Conservation (phyloP, 208 protist species). For the Trypanosoma vivax region DNA sequence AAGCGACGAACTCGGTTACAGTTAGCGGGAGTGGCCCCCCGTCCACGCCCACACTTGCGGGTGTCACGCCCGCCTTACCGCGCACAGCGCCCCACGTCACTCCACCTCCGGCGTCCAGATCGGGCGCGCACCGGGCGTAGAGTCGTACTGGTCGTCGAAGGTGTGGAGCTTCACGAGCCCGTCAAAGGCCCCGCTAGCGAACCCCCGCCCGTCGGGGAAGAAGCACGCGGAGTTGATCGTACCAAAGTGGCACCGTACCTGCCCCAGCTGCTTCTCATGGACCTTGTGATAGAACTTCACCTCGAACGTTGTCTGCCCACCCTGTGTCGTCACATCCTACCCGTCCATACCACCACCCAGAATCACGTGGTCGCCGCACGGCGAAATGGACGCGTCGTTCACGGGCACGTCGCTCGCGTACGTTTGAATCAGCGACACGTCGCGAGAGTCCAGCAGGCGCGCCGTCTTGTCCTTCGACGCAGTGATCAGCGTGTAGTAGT, state of each 20-base stretch:
- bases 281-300: conserved; percentile 96
- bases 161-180: conserved; percentile 94
- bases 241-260: conserved; percentile 97
- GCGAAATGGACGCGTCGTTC: conserved; percentile 95
- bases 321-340: conserved; percentile 90
- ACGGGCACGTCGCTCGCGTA: conserved; percentile 95
- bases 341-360: conserved; percentile 97
- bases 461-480: conserved; percentile 92
- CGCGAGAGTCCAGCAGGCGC: conserved; percentile 92
- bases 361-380: conserved; percentile 86
- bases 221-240: conserved; percentile 96
- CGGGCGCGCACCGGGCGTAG: conserved; percentile 48
- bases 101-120: conserved; percentile 41
- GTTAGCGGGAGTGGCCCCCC: too few relatives aligned
- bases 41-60: not conserved
- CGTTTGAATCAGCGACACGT: conserved; percentile 89
- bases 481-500: conserved; percentile 91
- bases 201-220: conserved; percentile 92
- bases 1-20: too few relatives aligned
- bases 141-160: conserved; percentile 92
- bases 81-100: not conserved
- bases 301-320: conserved; percentile 91
- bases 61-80: not conserved
- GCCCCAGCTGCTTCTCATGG: conserved; percentile 93
- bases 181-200: conserved; percentile 92